A percentile compares a stretch with the other conserved stretches of the same genome.
phyloP scores from a whole-genome alignment of 106 monocot species.

The Apostasia shenzhenica region DNA sequence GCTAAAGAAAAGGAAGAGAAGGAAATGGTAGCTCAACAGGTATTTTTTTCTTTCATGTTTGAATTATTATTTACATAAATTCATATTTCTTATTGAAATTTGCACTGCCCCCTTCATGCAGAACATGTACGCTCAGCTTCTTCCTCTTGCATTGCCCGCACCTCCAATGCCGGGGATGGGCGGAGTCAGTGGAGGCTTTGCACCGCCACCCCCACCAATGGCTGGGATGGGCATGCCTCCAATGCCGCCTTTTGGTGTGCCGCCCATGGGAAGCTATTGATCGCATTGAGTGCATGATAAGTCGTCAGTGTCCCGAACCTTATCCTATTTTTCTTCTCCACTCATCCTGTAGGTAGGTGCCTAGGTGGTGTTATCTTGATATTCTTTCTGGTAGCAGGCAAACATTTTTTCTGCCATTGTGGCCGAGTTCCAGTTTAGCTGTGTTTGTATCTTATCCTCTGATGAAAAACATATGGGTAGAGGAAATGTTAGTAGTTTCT shows the following conservation, averaged over 20 bases:
- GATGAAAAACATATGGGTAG: too few relatives aligned
- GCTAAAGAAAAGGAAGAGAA: slow-evolving; percentile 90
- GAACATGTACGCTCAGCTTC: slow-evolving; percentile 98
- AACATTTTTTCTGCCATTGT: too few relatives aligned
- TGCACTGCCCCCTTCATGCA: slow-evolving; percentile 18
- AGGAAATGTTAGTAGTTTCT: too few relatives aligned
- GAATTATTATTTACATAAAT: too few relatives aligned
- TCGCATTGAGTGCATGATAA: not conserved
- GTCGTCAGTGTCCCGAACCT: too few relatives aligned
- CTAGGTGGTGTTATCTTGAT: too few relatives aligned
- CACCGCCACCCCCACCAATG: slow-evolving; percentile 43
- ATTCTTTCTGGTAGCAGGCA: too few relatives aligned
- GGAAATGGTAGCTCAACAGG: slow-evolving; percentile 98
- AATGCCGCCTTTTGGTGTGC: slow-evolving; percentile 70
- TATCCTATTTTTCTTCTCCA: too few relatives aligned
- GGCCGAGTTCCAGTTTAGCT: too few relatives aligned
- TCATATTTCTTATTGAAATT: too few relatives aligned
- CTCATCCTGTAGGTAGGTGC: too few relatives aligned
- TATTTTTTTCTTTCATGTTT: slow-evolving; percentile 2
- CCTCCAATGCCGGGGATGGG: slow-evolving; percentile 78
- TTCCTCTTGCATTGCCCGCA: slow-evolving; percentile 90
- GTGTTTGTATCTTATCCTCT: too few relatives aligned
- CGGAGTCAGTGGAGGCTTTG: slow-evolving; percentile 46
- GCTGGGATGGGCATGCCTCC: slow-evolving; percentile 78
- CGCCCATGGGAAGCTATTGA: slow-evolving; percentile 68